Base-by-base conservation (phyloP, 495 filamentous ascomycete species). In the Daldinia childiae region DNA sequence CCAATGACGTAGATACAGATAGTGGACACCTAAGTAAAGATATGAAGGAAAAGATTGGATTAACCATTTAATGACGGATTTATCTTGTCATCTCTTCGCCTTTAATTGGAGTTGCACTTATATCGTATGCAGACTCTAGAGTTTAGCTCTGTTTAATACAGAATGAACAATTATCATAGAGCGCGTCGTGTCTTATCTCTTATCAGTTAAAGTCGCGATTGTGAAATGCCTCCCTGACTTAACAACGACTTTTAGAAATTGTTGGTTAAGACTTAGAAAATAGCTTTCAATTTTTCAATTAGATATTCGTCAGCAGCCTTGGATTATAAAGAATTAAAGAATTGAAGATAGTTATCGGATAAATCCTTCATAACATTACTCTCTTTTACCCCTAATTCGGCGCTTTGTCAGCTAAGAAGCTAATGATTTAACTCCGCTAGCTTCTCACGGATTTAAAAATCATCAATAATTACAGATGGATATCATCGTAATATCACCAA, bases 1-100 rank as follows among this genome's bases (percentile, higher is more conserved):
- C 50, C 17, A 24, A 66, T 71, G 68, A 62, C 62, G 68, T 60
- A 57, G 11, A 56, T 56, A 6, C 12, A 21, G n/a, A n/a, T n/a
- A n/a, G n/a, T n/a, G n/a, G 17, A 62, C 24, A 50, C 38, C 7
- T 19, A 2, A 56, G 45, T 8, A 8, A 41, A 41, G 15, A 41
- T n/a, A 60, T 45, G 12, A 60, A 45, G 2, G 36, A 27, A 8
- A 27, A 29, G 1, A 36, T 6, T 34, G 11, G 9, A 60, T 59
- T 6, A 4, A 30, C 2, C 2, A 45, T 5, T 30, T 27, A 15
- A 60, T 60, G 14, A 4, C 36, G 17, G 11, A 3, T 19, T 21
- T 9, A 19, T 19, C 17, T 48, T 48, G 17, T 21, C 17, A 48
- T 21, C 0, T 17, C n/a, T 48, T 11, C 17, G 8, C 8, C 17